Percentiles rank a stretch among this genome's conserved stretches.
Conservation (phyloP, 2,329 filamentous ascomycete species). For the Colletotrichum melonis region DNA sequence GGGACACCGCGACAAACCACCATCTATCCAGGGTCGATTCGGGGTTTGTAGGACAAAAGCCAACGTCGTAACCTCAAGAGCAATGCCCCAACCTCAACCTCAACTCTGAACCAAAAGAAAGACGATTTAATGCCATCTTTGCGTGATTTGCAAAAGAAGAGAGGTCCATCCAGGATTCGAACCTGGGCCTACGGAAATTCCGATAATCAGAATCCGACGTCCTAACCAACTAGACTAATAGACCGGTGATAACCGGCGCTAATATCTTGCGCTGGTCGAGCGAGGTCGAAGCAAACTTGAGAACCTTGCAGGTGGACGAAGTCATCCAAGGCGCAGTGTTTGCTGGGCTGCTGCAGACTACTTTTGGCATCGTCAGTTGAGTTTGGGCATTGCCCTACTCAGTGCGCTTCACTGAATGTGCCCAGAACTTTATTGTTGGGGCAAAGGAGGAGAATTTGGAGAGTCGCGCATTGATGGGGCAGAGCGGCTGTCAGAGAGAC, state of each 20-base stretch:
- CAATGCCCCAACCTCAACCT: not conserved
- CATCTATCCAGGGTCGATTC: too few species aligned
- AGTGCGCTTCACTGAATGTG: not conserved
- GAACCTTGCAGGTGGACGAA: not conserved
- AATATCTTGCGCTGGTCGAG: not conserved
- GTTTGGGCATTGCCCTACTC: not conserved
- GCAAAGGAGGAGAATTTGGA: not conserved
- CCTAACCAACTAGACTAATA: constrained; percentile 37
- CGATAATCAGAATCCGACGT: constrained; percentile 34
- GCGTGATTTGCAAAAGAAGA: not conserved
- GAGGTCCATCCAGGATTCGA: constrained; percentile 37
- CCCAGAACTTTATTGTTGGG: not conserved
- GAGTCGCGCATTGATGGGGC: too few species aligned
- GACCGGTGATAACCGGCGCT: not conserved
- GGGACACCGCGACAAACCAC: too few species aligned
- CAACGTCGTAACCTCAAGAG: too few species aligned
- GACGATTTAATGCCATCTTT: too few species aligned
- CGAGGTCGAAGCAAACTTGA: fast-evolving
- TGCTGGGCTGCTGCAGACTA: too few species aligned
- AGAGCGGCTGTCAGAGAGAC: not conserved
- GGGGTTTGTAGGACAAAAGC: too few species aligned
- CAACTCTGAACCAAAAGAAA: not conserved
- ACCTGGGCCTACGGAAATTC: constrained; percentile 35
- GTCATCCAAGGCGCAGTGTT: not conserved
- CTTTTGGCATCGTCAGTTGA: not conserved